Percentiles rank a stretch among this genome's conserved stretches.
Conservation (phyloP, 805 yeast species). For the Kluyveromyces dobzhanskii region DNA sequence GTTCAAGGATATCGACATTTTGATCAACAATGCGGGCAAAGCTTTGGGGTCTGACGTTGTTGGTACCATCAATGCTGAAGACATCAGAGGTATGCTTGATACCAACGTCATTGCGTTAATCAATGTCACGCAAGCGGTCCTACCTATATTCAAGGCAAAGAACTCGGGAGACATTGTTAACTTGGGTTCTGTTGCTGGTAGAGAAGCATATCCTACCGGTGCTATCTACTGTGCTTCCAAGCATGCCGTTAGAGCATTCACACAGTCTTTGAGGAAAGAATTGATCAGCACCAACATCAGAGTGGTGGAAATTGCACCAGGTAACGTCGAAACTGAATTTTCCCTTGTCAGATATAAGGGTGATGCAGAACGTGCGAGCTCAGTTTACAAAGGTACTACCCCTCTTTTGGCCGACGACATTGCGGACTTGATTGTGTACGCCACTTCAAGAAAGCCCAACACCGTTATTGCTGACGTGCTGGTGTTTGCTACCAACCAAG, state of each 20-base stretch:
- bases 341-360: slow-evolving; percentile 53
- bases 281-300: slow-evolving; percentile 59
- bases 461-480: slow-evolving; percentile 66
- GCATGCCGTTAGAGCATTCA: slow-evolving; percentile 63
- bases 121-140: slow-evolving; percentile 69
- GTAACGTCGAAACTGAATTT: slow-evolving; percentile 63
- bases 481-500: slow-evolving; percentile 82
- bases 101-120: slow-evolving; percentile 87
- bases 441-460: slow-evolving; percentile 47
- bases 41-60: slow-evolving; percentile 75
- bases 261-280: slow-evolving; percentile 68
- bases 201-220: slow-evolving; percentile 74
- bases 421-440: slow-evolving; percentile 53
- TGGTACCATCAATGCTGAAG: slow-evolving; percentile 56
- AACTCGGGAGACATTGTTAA: slow-evolving; percentile 68
- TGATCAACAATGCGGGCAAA: slow-evolving; percentile 69
- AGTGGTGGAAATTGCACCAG: slow-evolving; percentile 61
- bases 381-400: slow-evolving; percentile 45
- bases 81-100: slow-evolving; percentile 67
- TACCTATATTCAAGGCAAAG: slow-evolving; percentile 62
- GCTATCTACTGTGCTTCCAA: slow-evolving; percentile 71
- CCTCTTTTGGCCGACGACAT: slow-evolving; percentile 53
- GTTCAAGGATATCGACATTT: slow-evolving; percentile 55
- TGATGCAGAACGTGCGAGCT: slow-evolving; percentile 43
- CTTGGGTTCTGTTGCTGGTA: slow-evolving; percentile 71